Evolutionary conservation across 495 filamentous ascomycete species (phyloP), one percentile per base, ranked within the genome.

Genomic region (Trichoderma gamsii): DNA sequence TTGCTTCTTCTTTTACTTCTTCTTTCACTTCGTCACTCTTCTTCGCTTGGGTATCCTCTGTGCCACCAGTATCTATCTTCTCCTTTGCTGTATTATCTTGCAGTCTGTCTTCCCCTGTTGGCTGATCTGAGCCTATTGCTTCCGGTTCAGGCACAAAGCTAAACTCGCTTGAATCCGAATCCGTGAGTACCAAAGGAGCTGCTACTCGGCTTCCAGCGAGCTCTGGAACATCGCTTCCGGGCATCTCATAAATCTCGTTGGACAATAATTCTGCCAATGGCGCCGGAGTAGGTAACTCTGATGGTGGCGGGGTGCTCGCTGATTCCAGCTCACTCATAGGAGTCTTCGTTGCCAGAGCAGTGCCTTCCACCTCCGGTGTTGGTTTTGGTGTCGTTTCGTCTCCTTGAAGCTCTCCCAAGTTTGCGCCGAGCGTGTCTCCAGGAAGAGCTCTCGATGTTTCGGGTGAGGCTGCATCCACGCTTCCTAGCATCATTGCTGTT

Each of bases 201-300:
- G 56, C 56, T 18, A 32, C 56, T 29, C 56, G 56, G 56, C 56
- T 61, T 13, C 56, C 56, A 5, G 29, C 23, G 4, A 61, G 56
- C 56, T 61, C 56, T 25, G 56, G 56, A 32, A 61, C 56, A 29
- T 61, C 56, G 16, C 56, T 61, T 18, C 56, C 56, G 29, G 56
- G 56, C 56, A 61, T 61, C 27, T 61, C 56, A 18, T 29, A 61
- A 32, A 61, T 61, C 12, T 61, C 56, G 35, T 15, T 61, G 23
- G 56, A 61, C 56, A 61, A 61, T 5, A 61, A 25, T 25, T 61
- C 56, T 21, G 56, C 9, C 56, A 61, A 32, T 32, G 56, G 56
- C 56, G 25, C 56, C 56, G 56, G 56, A 16, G 56, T 16, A 15
- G 56, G 23, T 9, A 61, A 9, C n/a, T 61, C 56, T 15, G 56